Conservation (phyloP, 495 filamentous ascomycete genomes). For the Astrothelium subdiscretum region DNA sequence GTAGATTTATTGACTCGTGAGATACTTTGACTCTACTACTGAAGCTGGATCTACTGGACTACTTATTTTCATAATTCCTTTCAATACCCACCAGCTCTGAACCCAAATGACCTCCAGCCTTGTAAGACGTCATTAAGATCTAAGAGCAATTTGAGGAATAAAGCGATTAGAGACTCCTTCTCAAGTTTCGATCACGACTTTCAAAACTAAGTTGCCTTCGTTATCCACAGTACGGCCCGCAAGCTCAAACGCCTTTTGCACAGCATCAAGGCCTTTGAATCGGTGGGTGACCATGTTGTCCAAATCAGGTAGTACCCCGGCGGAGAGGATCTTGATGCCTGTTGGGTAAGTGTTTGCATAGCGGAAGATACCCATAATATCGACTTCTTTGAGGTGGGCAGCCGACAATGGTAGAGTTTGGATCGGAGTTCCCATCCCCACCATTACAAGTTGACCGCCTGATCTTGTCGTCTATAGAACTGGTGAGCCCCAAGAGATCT, state of each 20-base stretch:
- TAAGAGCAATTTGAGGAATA: no score
- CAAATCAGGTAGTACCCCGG: conserved; percentile 43
- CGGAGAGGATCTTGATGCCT: conserved; percentile 63
- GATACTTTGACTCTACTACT: no score
- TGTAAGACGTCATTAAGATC: no score
- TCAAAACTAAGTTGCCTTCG: conserved; percentile 64
- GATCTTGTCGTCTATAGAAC: conserved; percentile 44
- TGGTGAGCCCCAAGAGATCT: not conserved
- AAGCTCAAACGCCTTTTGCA: conserved; percentile 62
- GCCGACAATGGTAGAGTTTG: conserved; percentile 77
- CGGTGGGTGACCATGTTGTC: conserved; percentile 69
- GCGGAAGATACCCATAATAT: conserved; percentile 84
- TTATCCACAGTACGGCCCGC: conserved; percentile 69
- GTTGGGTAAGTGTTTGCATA: conserved; percentile 79
- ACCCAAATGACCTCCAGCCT: no score
- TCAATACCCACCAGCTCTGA: no score
- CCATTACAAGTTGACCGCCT: conserved; percentile 72
- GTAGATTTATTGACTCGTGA: no score
- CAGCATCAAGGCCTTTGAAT: conserved; percentile 52
- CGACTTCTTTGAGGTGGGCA: conserved; percentile 76
- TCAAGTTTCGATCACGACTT: conserved; percentile 60
- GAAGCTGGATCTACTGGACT: no score
- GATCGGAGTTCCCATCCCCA: conserved; percentile 86
- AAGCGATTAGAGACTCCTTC: not conserved
- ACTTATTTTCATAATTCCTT: no score